Evolutionary conservation across 2,329 filamentous ascomycete species (phyloP).

Genomic region (Pseudogymnoascus pannorum): DNA sequence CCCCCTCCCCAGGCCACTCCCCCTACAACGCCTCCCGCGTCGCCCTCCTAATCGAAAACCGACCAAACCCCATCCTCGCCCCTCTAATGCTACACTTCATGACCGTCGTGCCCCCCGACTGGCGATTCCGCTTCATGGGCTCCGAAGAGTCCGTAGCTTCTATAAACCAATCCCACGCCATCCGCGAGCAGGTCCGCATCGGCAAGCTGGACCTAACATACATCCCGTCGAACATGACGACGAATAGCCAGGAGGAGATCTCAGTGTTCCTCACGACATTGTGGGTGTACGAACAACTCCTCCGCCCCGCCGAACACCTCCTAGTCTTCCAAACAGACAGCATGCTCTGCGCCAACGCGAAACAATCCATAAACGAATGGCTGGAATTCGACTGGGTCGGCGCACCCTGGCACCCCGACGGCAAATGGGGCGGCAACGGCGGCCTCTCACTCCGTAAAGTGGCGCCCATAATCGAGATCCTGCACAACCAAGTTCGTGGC

Average conservation of each 20-base stretch:
- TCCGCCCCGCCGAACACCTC: slow-evolving; percentile 46
- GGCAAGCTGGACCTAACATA: slow-evolving; percentile 43
- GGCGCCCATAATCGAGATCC: slow-evolving; percentile 44
- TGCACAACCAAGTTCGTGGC: slow-evolving; percentile 40
- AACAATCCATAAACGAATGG: slow-evolving; percentile 41
- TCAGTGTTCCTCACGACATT: slow-evolving; percentile 44
- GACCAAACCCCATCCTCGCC: slow-evolving; percentile 40
- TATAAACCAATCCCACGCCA: slow-evolving; percentile 40
- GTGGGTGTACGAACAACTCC: slow-evolving; percentile 44
- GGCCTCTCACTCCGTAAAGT: slow-evolving; percentile 44
- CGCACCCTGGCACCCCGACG: slow-evolving; percentile 23
- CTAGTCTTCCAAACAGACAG: slow-evolving; percentile 49
- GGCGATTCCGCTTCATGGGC: slow-evolving; percentile 47
- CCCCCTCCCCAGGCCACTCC: background rate
- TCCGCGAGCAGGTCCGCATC: slow-evolving; percentile 30
- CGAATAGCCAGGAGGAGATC: slow-evolving; percentile 44
- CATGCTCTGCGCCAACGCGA: slow-evolving; percentile 48
- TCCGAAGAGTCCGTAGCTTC: slow-evolving; percentile 37
- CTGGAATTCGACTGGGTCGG: slow-evolving; percentile 39
- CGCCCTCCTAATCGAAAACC: slow-evolving; percentile 45
- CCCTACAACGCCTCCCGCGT: slow-evolving; percentile 41
- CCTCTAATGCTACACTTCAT: slow-evolving; percentile 47
- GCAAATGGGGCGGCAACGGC: slow-evolving; percentile 27
- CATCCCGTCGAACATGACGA: slow-evolving; percentile 46
- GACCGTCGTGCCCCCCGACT: slow-evolving; percentile 45